phyloP scores from a whole-genome alignment of 169 alveolate genomes.

The Ichthyophthirius multifiliis region DNA sequence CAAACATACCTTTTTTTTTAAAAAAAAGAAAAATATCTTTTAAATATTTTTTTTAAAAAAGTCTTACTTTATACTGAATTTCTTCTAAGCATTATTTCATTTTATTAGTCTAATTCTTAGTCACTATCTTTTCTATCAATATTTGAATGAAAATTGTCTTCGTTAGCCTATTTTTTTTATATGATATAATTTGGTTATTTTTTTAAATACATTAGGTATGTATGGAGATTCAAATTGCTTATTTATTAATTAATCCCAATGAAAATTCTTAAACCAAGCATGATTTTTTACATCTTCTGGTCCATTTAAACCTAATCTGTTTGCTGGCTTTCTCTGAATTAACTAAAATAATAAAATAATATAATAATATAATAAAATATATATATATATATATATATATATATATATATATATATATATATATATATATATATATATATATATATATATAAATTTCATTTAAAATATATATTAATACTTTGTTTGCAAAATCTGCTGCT shows the following conservation, averaged over 20 bases:
- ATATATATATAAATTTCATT: conserved; percentile 50
- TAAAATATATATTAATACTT: conserved; percentile 41
- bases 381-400: conserved; percentile 38
- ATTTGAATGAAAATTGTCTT: conserved; percentile 11
- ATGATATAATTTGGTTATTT: conserved; percentile 13
- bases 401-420: conserved; percentile 39
- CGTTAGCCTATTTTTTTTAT: conserved; percentile 36
- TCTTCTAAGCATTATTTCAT: conserved; percentile 30
- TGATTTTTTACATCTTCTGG: conserved; percentile 80
- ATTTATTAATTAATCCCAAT: conserved; percentile 61
- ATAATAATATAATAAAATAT: conserved; percentile 23
- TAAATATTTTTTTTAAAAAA: neutral
- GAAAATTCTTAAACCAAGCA: conserved; percentile 76
- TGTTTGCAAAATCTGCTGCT: conserved; percentile 68
- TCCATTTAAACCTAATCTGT: conserved; percentile 80
- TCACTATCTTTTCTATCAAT: conserved; percentile 51
- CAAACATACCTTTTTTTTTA: neutral
- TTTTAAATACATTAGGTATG: conserved; percentile 8
- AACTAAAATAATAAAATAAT: conserved; percentile 58
- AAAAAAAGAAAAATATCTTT: neutral
- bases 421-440: conserved; percentile 37
- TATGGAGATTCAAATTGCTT: conserved; percentile 67
- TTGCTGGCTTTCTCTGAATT: conserved; percentile 72
- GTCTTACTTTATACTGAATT: conserved; percentile 24
- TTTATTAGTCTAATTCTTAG: conserved; percentile 39